phyloP scores from a whole-genome alignment of 2,329 filamentous ascomycete species.

The Coniosporium tulheliwenetii region DNA sequence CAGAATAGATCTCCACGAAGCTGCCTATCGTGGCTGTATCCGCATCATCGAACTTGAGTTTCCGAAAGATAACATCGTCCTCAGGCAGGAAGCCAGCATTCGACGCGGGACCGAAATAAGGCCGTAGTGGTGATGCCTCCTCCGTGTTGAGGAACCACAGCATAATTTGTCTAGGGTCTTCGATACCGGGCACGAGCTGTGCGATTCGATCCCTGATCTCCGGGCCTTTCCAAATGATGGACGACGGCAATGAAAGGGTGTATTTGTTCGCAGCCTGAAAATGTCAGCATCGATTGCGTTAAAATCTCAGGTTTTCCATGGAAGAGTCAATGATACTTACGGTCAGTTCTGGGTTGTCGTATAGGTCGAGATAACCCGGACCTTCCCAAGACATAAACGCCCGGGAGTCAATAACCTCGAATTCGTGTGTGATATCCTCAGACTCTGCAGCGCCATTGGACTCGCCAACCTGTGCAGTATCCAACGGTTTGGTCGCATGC shows the following conservation, averaged over 20 bases:
- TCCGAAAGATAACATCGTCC: too few species aligned
- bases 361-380: conserved; percentile 19
- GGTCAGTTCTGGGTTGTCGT: conserved; percentile 6
- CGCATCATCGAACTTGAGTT: too few species aligned
- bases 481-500: too few species aligned
- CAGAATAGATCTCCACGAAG: too few species aligned
- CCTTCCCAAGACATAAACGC: conserved; percentile 19
- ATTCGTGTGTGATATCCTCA: conserved; percentile 6
- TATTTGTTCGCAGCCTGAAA: too few species aligned
- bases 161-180: conserved; percentile 21
- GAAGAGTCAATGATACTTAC: not conserved
- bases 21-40: too few species aligned
- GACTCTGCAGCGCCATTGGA: too few species aligned
- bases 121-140: conserved; percentile 7
- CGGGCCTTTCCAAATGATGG: too few species aligned
- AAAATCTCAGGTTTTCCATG: conserved; percentile 10
- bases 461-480: too few species aligned
- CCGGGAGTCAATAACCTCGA: conserved; percentile 17
- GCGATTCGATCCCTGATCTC: conserved; percentile 16
- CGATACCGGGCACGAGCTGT: conserved; percentile 11
- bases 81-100: too few species aligned
- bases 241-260: too few species aligned
- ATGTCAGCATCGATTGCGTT: conserved; percentile 1
- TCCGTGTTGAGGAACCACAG: conserved; percentile 22
- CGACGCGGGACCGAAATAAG: not conserved